Base-by-base conservation (phyloP, 345 rosid species). In the Gossypium rotundifolium region DNA sequence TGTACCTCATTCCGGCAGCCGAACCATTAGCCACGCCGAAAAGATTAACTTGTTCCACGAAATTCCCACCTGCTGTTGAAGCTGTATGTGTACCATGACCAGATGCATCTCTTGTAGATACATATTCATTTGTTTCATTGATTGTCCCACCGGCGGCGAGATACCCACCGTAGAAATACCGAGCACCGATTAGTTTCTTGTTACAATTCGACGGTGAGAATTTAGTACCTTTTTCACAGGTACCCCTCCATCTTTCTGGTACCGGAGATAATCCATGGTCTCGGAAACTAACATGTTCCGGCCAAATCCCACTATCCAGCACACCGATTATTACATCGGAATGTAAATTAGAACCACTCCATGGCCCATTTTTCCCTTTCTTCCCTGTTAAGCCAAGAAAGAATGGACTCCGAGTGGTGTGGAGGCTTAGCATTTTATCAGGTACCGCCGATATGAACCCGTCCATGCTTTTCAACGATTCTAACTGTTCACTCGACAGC, bases 31-130 rank as follows among this genome's bases (percentile, higher is more conserved):
- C 98, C 62, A 85, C 60, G 13, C 96, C 91, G 40, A 76, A 85
- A 76, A 86, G 72, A 76, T 68, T 84, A 7, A 91, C 97, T 9
- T 74, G 54, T 2, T 42, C 59, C 1, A 84, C 91, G 2, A 84
- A 48, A 73, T 74, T 79, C 6, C 98, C 96, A 0, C 82, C 96
- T 3, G 94, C 94, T 0, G 97, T 91, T 42, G 97, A 87, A 45
- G 98, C 88, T 2, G 97, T 91, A 81, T 93, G 97, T 11, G 97
- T 90, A 29, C 96, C 98, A 22, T 91, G 98, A 62, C 97, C 97
- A 65, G 80, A 85, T 33, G 80, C 14, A 59, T 93, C 97, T 29
- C 93, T 80, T 10, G 98, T 79, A 23, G 97, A 93, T 60, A 78
- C 57, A 49, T 18, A 0, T 65, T 93, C 95, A 0, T 57, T 73